These are phyloP conservation scores for Apophysomyces ossiformis DNA, from an alignment of 371 early-diverging fungal species.

Conservation along the genomic window DNA sequence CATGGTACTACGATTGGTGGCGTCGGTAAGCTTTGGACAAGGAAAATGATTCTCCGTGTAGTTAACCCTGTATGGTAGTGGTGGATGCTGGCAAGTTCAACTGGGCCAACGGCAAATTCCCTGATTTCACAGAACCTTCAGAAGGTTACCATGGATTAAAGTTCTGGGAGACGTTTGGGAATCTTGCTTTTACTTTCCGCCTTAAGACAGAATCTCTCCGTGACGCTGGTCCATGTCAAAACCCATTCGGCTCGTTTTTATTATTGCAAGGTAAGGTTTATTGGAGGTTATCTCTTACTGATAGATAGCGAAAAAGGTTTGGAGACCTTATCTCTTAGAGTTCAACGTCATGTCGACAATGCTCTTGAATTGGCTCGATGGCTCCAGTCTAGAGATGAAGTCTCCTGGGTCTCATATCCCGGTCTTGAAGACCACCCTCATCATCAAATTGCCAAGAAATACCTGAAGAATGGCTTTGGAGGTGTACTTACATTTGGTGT, in stretches of 20 bases:
- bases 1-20: constrained; percentile 88
- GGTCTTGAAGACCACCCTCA: constrained; percentile 77
- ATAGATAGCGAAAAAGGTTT: constrained; percentile 38
- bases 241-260: constrained; percentile 87
- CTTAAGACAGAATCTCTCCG: constrained; percentile 82
- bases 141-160: constrained; percentile 85
- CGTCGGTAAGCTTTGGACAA: constrained; percentile 51
- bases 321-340: constrained; percentile 88
- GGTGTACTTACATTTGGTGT: constrained; percentile 87
- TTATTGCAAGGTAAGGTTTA: constrained; percentile 68
- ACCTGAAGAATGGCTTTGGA: constrained; percentile 79
- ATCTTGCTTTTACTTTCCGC: constrained; percentile 74
- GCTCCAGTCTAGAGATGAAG: constrained; percentile 71
- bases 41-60: not conserved
- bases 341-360: constrained; percentile 84
- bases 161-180: constrained; percentile 84
- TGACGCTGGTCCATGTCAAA: constrained; percentile 82
- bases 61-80: constrained; percentile 18
- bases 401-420: constrained; percentile 83
- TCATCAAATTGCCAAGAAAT: constrained; percentile 78
- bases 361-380: constrained; percentile 79
- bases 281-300: not conserved
- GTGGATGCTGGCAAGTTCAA: constrained; percentile 85
- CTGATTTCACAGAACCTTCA: constrained; percentile 83
- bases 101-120: constrained; percentile 90